Conservation (phyloP, 192 early-diverging fungal species). For the Linnemannia hyalina region DNA sequence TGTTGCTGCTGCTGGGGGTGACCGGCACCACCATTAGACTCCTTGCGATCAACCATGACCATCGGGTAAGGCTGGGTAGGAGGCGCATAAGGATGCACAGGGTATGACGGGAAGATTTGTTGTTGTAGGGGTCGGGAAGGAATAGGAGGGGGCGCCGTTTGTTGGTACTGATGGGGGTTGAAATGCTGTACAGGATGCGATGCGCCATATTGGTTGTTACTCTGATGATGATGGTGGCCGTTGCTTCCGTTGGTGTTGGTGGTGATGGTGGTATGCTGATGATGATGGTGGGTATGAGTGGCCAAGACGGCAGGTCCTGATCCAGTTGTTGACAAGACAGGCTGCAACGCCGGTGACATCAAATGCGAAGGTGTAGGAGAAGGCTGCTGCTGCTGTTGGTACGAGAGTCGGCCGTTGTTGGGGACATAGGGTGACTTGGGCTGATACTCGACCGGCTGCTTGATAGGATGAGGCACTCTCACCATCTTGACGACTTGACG, state of each 20-base stretch:
- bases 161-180: background rate
- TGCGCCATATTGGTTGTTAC: background rate
- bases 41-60: slow-evolving; percentile 17
- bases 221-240: background rate
- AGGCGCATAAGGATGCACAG: slow-evolving; percentile 40
- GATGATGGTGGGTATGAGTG: slow-evolving; percentile 18
- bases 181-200: background rate
- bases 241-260: background rate
- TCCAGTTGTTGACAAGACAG: slow-evolving; percentile 31
- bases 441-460: slow-evolving; percentile 31
- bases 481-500: slow-evolving; percentile 40
- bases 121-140: slow-evolving; percentile 21
- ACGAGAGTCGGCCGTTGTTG: background rate
- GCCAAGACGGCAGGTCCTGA: slow-evolving; percentile 43
- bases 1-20: slow-evolving; percentile 29
- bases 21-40: background rate
- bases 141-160: slow-evolving; percentile 14
- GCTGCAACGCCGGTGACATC: slow-evolving; percentile 35
- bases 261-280: background rate
- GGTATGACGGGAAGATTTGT: slow-evolving; percentile 28
- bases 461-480: slow-evolving; percentile 15
- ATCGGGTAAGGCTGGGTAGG: slow-evolving; percentile 36
- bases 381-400: background rate
- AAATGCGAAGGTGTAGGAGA: slow-evolving; percentile 27
- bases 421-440: slow-evolving; percentile 8